These are phyloP conservation scores for Cenococcum geophilum DNA, from an alignment of 495 filamentous ascomycete species.

Conservation along the genomic window DNA sequence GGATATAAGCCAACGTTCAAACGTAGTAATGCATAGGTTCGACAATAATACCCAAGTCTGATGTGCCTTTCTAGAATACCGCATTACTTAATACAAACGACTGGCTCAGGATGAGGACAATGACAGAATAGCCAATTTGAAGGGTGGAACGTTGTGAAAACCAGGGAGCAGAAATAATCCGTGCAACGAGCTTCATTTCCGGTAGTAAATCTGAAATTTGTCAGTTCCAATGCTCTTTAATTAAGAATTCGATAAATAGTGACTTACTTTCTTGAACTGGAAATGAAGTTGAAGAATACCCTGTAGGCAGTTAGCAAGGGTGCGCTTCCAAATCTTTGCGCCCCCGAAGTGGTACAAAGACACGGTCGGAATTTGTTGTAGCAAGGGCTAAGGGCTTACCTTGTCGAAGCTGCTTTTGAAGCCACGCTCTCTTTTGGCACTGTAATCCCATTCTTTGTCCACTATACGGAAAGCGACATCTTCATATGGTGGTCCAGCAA, in stretches of 20 bases:
- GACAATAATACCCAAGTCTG: background rate
- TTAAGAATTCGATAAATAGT: constrained; percentile 1
- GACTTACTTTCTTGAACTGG: constrained; percentile 78
- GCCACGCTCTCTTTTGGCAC: constrained; percentile 87
- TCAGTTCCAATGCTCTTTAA: constrained; percentile 6
- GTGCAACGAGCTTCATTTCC: constrained; percentile 23
- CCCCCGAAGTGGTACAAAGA: constrained; percentile 3
- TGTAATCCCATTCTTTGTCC: constrained; percentile 98
- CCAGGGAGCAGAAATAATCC: too few species aligned
- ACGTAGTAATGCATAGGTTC: background rate
- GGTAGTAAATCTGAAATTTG: constrained; percentile 30
- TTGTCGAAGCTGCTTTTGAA: constrained; percentile 98
- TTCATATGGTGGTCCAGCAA: constrained; percentile 92
- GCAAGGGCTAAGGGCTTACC: constrained; percentile 48
- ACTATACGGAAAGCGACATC: constrained; percentile 97
- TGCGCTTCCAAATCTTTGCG: constrained; percentile 4
- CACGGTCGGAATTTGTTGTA: background rate
- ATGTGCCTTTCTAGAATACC: background rate
- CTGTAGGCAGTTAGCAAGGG: constrained; percentile 42
- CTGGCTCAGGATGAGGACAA: background rate
- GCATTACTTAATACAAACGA: background rate
- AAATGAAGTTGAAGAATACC: constrained; percentile 97
- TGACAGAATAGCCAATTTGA: too few species aligned
- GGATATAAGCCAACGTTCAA: background rate
- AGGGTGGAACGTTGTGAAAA: too few species aligned